phyloP scores from a whole-genome alignment of 2,329 filamentous ascomycete species.

The Zarea fungicola region DNA sequence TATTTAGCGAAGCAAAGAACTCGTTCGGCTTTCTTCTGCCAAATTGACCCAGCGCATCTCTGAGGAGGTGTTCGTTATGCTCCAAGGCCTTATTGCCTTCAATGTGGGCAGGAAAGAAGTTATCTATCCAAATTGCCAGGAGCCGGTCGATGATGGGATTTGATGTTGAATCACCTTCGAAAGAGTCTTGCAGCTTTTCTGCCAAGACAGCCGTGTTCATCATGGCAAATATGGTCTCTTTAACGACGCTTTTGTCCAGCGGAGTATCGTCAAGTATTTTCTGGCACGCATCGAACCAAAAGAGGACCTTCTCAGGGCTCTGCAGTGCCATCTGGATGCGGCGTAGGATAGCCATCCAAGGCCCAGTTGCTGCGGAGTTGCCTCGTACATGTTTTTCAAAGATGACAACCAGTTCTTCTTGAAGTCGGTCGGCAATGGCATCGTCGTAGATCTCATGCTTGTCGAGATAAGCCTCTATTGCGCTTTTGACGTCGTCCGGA shows the following conservation, averaged over 20 bases:
- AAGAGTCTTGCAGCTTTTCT: slow-evolving; percentile 45
- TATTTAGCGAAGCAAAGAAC: slow-evolving; percentile 61
- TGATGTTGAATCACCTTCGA: slow-evolving; percentile 36
- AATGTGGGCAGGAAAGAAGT: slow-evolving; percentile 32
- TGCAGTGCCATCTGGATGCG: slow-evolving; percentile 59
- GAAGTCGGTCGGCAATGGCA: slow-evolving; percentile 60
- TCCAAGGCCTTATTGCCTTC: slow-evolving; percentile 33
- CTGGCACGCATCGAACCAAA: slow-evolving; percentile 62
- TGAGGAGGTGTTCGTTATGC: slow-evolving; percentile 45
- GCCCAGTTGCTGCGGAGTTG: slow-evolving; percentile 50
- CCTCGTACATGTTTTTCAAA: slow-evolving; percentile 61
- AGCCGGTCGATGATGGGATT: slow-evolving; percentile 52
- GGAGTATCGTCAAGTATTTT: slow-evolving; percentile 42
- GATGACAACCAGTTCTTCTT: slow-evolving; percentile 65
- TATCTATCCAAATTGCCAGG: slow-evolving; percentile 52
- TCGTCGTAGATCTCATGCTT: slow-evolving; percentile 65
- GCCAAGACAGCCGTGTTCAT: slow-evolving; percentile 61
- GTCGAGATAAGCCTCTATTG: slow-evolving; percentile 63
- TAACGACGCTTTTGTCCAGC: slow-evolving; percentile 57
- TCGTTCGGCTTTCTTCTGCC: slow-evolving; percentile 67
- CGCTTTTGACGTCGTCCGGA: slow-evolving; percentile 56
- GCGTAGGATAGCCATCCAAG: slow-evolving; percentile 65
- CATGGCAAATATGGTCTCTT: slow-evolving; percentile 60
- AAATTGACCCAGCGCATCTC: slow-evolving; percentile 49
- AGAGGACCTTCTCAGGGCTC: slow-evolving; percentile 55